Evolutionary conservation across 177 flowering plant species (phyloP).

Genomic region (Vitis hybrid): DNA sequence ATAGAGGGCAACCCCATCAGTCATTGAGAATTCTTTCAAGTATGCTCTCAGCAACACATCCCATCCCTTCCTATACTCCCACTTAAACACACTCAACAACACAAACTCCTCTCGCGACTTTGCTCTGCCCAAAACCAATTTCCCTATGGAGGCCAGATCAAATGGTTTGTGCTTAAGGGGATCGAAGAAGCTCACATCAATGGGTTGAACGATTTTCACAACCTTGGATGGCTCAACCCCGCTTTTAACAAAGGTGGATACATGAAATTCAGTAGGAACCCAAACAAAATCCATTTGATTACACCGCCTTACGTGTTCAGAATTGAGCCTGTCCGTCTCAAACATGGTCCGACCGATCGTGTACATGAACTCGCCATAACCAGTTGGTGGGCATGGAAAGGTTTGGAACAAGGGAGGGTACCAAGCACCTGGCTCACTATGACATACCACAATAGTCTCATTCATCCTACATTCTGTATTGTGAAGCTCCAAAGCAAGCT

Average conservation of each 20-base stretch:
- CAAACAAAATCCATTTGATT: constrained; percentile 70
- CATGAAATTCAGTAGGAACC: constrained; percentile 88
- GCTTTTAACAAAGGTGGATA: constrained; percentile 48
- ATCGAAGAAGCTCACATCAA: constrained; percentile 70
- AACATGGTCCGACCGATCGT: constrained; percentile 86
- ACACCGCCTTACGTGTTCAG: constrained; percentile 55
- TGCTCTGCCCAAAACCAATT: constrained; percentile 38
- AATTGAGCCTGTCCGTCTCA: constrained; percentile 67
- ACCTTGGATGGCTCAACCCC: constrained; percentile 73
- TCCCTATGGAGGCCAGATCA: constrained; percentile 34
- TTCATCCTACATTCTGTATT: constrained; percentile 43
- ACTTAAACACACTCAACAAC: constrained; percentile 76
- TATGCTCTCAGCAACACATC: constrained; percentile 69
- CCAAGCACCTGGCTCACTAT: constrained; percentile 94
- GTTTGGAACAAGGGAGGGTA: constrained; percentile 74
- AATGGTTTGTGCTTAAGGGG: constrained; percentile 50
- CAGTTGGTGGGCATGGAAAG: constrained; percentile 67
- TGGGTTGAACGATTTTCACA: constrained; percentile 65
- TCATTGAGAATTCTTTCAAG: constrained; percentile 53
- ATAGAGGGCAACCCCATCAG: constrained; percentile 54
- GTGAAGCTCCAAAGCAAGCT: constrained; percentile 52
- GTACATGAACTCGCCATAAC: constrained; percentile 37
- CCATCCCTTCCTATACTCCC: constrained; percentile 90
- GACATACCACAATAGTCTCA: constrained; percentile 70
- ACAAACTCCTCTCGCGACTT: constrained; percentile 33